Conservation (phyloP, 2,329 filamentous ascomycete genomes). For the Trichocomaceae sp. region DNA sequence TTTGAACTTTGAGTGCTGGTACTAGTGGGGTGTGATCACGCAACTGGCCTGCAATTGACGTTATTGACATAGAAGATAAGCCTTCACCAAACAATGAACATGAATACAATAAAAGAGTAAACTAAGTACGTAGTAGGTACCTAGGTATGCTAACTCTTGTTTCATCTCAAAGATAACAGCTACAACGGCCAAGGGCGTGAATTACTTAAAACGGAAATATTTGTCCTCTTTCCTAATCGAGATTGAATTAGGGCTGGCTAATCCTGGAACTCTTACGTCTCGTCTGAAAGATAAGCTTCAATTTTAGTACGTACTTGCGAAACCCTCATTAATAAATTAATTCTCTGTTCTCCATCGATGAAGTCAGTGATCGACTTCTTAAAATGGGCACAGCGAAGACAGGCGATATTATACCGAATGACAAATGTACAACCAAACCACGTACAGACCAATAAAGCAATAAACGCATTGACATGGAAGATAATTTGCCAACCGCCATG, state of each 20-base stretch:
- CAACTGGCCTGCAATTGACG: conserved; percentile 21
- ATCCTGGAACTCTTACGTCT: not conserved
- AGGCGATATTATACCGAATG: no score
- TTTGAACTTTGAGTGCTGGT: no score
- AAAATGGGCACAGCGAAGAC: not conserved
- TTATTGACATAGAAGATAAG: conserved; percentile 7
- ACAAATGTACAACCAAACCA: not conserved
- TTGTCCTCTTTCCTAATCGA: not conserved
- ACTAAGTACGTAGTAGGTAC: no score
- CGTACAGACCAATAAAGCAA: no score
- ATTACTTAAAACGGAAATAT: not conserved
- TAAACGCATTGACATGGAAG: no score
- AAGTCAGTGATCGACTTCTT: not conserved
- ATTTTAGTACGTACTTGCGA: not conserved
- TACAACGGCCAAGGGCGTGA: no score
- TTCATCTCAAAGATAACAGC: no score
- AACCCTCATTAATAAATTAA: not conserved
- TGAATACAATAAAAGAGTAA: no score
- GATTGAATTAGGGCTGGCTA: not conserved
- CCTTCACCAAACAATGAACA: no score
- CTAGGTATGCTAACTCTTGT: no score
- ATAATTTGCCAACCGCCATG: not conserved
- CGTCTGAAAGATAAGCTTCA: not conserved
- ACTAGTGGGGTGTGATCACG: conserved; percentile 21
- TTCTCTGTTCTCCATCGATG: not conserved